Base-by-base conservation (phyloP, 306 rosid species). In the Fragaria vesca region DNA sequence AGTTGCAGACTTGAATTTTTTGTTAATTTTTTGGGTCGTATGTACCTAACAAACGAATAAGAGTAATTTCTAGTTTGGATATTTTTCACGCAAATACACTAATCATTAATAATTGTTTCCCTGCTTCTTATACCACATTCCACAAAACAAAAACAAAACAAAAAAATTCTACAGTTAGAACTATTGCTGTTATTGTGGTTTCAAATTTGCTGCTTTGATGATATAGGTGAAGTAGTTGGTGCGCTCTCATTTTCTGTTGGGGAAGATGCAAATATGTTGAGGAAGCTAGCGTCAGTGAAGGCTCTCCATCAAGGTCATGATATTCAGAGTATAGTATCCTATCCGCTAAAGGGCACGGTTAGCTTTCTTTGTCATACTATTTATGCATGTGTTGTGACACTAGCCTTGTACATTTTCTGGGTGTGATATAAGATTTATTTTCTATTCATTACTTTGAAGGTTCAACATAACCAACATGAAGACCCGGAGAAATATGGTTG, bases 241-340 rank as follows among this genome's bases (percentile, higher is more conserved):
- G 88, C 97, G 63, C 86, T 95, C 79, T 95, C 97, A 16, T 92
- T 91, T 87, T 70, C 93, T 78, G 97, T 93, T 46, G 99, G 97
- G 71, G 89, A 82, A 75, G 91, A 90, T 72, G 89, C 89, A 75
- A 88, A 83, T 76, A 85, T 70, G 71, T 83, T 95, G 76, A 91
- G 82, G 85, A 95, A 91, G 85, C 81, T 87, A 72, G 86, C 99
- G 74, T 95, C 99, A 15, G 85, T 81, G 81, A 93, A 88, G 88
- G 87, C 89, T 89, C 63, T 87, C 69, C 84, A 85, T 83, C 92
- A 85, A 71, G 88, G 89, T 52, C 72, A 50, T 80, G 92, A 86
- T 76, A 74, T 40, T 78, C 96, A 82, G 69, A 85, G 72, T 73
- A 62, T 85, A 40, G 78, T 76, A 73, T 83, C 93, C 42, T 86